These are phyloP conservation scores for Aegilops bicornis DNA, from an alignment of 176 grass and related monocot species.

Conservation along the genomic window DNA sequence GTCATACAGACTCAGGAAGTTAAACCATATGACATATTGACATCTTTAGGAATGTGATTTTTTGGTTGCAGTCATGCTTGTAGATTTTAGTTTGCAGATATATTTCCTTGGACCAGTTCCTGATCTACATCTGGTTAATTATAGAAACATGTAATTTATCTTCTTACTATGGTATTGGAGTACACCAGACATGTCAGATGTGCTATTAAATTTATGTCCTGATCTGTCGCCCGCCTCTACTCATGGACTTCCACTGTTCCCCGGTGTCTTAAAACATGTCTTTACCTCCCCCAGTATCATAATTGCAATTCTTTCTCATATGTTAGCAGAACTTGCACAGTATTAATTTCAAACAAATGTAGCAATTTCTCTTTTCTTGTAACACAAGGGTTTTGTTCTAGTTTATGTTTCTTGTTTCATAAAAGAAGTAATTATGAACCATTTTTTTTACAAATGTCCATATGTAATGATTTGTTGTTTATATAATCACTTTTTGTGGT, in stretches of 20 bases:
- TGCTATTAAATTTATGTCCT: conserved; percentile 2
- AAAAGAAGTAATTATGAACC: neutral
- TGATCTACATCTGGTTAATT: neutral
- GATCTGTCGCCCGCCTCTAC: neutral
- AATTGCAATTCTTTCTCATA: neutral
- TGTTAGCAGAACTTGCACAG: neutral
- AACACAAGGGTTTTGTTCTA: neutral
- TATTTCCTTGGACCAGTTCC: neutral
- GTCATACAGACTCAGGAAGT: neutral
- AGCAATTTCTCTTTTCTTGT: neutral
- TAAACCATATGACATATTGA: conserved; percentile 1
- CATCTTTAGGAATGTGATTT: conserved; percentile 7
- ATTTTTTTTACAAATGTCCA: neutral
- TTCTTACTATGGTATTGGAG: conserved; percentile 11
- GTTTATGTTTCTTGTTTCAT: neutral
- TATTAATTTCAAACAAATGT: neutral
- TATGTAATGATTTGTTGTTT: neutral
- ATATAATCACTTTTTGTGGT: neutral
- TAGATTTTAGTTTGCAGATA: neutral
- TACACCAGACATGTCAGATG: conserved; percentile 15
- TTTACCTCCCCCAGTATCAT: neutral
- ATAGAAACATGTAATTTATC: neutral
- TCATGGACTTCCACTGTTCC: neutral
- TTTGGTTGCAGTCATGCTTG: neutral
- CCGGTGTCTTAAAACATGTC: neutral